Evolutionary conservation across 306 rosid genomes (phyloP).

Genomic region (Lathyrus oleraceus): DNA sequence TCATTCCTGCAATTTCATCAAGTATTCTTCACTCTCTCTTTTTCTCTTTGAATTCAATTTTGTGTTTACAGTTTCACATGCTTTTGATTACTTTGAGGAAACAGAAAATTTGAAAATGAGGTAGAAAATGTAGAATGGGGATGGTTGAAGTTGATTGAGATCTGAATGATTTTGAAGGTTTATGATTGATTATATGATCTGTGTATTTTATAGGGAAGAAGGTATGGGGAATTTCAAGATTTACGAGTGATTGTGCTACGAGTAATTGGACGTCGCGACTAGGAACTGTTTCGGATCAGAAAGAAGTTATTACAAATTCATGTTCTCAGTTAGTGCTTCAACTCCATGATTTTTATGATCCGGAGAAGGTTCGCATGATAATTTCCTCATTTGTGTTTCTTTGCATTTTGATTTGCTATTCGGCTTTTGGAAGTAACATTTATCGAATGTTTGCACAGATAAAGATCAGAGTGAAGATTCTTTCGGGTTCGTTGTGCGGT

Average conservation of each 20-base stretch:
- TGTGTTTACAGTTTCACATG: conserved; percentile 9
- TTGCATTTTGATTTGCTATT: conserved; percentile 8
- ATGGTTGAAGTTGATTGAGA: conserved; percentile 26
- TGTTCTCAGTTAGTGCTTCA: conserved; percentile 87
- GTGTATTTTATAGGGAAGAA: conserved; percentile 60
- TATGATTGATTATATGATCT: conserved; percentile 25
- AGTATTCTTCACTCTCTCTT: conserved; percentile 52
- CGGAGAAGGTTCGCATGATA: conserved; percentile 60
- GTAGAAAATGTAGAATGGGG: background rate
- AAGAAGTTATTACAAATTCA: conserved; percentile 70
- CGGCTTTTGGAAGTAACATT: conserved; percentile 25
- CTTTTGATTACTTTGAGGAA: conserved; percentile 5
- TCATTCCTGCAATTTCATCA: conserved; percentile 66
- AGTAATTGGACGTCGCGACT: conserved; percentile 55
- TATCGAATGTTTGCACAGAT: conserved; percentile 50
- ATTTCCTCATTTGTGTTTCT: conserved; percentile 8
- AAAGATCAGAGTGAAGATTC: conserved; percentile 76
- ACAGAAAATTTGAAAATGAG: background rate
- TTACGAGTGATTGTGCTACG: conserved; percentile 65
- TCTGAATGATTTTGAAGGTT: conserved; percentile 28
- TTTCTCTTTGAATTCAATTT: conserved; percentile 6
- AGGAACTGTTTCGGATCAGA: conserved; percentile 68
- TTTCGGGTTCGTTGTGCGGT: conserved; percentile 59
- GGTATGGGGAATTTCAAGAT: conserved; percentile 70
- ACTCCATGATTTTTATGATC: conserved; percentile 77